Conservation (phyloP, 768 basidiomycete species). For the Strobilomyces dryophilus region DNA sequence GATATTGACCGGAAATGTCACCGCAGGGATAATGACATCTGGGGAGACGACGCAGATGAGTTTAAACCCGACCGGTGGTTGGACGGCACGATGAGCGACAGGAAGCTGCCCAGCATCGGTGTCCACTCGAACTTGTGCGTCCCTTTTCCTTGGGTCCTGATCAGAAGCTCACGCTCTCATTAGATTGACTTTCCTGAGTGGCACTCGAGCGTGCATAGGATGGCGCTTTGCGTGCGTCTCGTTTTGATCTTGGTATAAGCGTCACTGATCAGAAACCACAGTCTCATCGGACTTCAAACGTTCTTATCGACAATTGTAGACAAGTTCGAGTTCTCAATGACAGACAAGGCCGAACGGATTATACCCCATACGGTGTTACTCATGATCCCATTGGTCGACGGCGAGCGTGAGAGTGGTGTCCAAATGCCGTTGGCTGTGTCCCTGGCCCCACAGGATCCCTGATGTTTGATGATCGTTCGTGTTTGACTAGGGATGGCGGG, state of each 20-base stretch:
- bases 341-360: constrained; percentile 20
- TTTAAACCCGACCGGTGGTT: constrained; percentile 15
- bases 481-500: not conserved
- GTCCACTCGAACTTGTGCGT: constrained; percentile 11
- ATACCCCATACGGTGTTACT: constrained; percentile 25
- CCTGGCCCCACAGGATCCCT: not conserved
- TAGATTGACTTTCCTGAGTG: constrained; percentile 20
- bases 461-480: not conserved
- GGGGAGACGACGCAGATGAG: constrained; percentile 24
- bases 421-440: constrained; percentile 28
- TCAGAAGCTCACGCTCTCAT: not conserved
- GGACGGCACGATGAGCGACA: not conserved
- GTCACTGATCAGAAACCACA: constrained; percentile 1
- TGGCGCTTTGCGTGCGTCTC: constrained; percentile 26
- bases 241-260: not conserved
- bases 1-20: not conserved
- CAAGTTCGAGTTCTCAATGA: constrained; percentile 47
- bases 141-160: not conserved
- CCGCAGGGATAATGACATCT: constrained; percentile 15
- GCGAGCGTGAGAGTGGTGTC: constrained; percentile 26
- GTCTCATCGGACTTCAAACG: constrained; percentile 48
- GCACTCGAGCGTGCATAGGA: constrained; percentile 18
- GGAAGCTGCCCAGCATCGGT: constrained; percentile 9
- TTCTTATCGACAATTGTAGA: constrained; percentile 52
- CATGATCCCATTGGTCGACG: constrained; percentile 35